A percentile compares a stretch with the other conserved stretches of the same genome.
These are phyloP conservation scores for Jaminaea rosea DNA, from an alignment of 1,284 basidiomycete genomes.

Conservation along the genomic window DNA sequence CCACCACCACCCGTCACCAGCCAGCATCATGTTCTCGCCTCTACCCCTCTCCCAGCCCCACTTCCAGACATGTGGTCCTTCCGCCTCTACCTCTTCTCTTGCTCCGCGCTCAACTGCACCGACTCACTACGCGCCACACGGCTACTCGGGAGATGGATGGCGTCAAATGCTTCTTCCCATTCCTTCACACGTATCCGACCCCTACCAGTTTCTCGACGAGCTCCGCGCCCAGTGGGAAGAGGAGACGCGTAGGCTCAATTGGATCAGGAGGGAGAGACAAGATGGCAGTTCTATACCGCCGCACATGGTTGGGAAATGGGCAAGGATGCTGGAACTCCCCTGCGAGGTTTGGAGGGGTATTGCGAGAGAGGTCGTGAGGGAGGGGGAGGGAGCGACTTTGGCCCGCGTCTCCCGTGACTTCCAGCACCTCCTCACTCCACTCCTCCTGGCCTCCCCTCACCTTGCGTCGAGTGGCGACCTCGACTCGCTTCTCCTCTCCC, in stretches of 20 bases:
- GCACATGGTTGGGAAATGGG: neutral
- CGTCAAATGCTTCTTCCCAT: neutral
- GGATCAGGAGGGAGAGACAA: neutral
- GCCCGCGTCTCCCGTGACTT: neutral
- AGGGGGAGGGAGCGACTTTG: neutral
- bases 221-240: neutral
- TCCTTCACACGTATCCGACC: neutral
- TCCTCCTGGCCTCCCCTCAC: neutral
- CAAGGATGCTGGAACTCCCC: neutral
- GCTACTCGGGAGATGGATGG: neutral
- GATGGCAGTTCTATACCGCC: neutral
- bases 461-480: neutral
- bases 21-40: neutral
- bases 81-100: neutral
- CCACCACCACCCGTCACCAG: neutral
- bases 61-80: no score
- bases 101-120: no score
- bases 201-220: neutral
- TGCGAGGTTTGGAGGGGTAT: neutral
- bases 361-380: neutral
- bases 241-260: neutral
- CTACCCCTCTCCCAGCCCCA: no score
- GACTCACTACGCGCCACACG: neutral
- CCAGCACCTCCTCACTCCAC: neutral
- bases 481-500: neutral